Base-by-base conservation (phyloP, 2,329 filamentous ascomycete genomes). In the Nemania sp. region DNA sequence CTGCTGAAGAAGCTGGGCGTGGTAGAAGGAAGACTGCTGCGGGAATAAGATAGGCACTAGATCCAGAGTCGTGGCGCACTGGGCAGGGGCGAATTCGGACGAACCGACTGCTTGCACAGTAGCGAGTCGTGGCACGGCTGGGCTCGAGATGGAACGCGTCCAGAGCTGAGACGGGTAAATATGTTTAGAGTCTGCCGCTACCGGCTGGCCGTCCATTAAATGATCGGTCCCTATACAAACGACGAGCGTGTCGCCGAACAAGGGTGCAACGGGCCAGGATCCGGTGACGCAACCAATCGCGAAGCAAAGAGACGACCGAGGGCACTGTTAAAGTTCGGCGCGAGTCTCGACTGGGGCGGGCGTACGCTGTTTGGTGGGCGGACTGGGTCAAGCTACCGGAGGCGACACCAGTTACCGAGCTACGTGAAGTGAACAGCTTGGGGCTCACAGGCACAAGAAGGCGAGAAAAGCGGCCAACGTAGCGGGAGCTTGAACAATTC, bases 1-100 rank as follows among this genome's bases (percentile, higher is more conserved):
- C 62, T 85, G 79, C 46, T 85, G 79, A 46, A 82, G 76, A 51
- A 87, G 78, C 70, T 84, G 82, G 49, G 80, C 81, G 65, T 86
- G 80, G 70, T 84, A 83, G 59, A 81, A 73, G 36, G 77, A 81
- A 28, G 79, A 74, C 60, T 85, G 81, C 58, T 84, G 82, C 14
- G 81, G 81, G 53, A 84, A 75, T 62, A 84, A 72, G 59, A 83
- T 77, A 30, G 82, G 82, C 23, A 82, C 73, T 54, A 83, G 73
- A 59, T 84, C 80, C 64, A 83, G 64, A 56, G 77, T 75, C 57
- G 75, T 68, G 45, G 77, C 70, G 43, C 59, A 67, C 55, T 64
- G 64, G 37, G 54, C 52, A 45, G 61, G 47, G 30, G 57, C 54
- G 36, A 57, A 54, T 33, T 66, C 62, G 45, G 52, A 15, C 20